Evolutionary conservation across 2,329 filamentous ascomycete genomes (phyloP), one percentile per base, ranked within the genome.

Genomic region (Colletotrichum gloeosporioides): DNA sequence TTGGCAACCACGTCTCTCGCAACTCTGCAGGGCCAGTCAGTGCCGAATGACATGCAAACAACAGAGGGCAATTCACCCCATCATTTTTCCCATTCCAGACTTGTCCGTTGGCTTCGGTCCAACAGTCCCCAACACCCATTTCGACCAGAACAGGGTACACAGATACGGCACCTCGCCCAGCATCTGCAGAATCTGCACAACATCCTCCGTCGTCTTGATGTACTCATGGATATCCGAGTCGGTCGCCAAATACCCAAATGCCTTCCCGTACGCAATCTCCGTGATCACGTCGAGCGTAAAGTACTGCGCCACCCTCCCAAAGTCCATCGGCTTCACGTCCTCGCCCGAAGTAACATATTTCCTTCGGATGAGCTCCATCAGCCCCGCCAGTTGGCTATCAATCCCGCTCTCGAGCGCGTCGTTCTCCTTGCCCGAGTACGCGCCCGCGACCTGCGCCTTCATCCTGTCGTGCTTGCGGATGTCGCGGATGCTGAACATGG

Each of bases 361-460:
- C 4, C 69, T 27, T 12, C 72, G 71, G 32, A 78, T 61, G 6
- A 78, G 49, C 22, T 34, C 39, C 53, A 55, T 44, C 27, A 57
- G 13, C 12, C 13, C 22, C 18, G n/a, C 75, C 8, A 78, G 39
- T 61, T 78, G 77, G 13, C 59, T 53, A 29, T 77, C 57, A 6
- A 78, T 86, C 13, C 86, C 84, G 13, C 81, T 76, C 79, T 92
- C 90, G 29, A 91, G 81, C 4, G 82, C 81, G 7, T 83, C 82
- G 75, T 90, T 90, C 68, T 91, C 90, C 77, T 89, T 89, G 31
- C 89, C 89, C 4, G 88, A 87, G 78, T 91, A 91, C 3, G 77
- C 79, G 18, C 65, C 66, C 2, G 76, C 71, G 13, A 77, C 49
- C 69, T 79, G 78, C 6, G 74, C 77, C 59, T 78, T 79, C 13